Base-by-base conservation (phyloP, 2,329 filamentous ascomycete species). In the Stachybotrys elegans region DNA sequence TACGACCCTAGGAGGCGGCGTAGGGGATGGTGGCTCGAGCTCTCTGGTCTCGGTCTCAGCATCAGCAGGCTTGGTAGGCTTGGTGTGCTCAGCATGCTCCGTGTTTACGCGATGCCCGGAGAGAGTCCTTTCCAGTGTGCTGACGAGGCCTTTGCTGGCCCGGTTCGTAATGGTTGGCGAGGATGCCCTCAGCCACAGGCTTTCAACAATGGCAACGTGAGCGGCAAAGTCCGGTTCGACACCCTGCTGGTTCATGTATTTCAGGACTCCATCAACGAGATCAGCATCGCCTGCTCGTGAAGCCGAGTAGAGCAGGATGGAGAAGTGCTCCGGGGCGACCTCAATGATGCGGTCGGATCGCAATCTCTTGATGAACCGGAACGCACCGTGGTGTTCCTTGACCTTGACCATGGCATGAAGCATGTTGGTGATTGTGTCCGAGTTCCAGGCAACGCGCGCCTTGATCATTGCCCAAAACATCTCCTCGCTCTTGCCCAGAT, bases 231-330 rank as follows among this genome's bases (percentile, higher is more conserved):
- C 69, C 34, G 69, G 55, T 5, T 65, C 61, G 39, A 73, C 59
- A 11, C 69, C 64, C 20, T 63, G 60, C 32, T 67, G 55, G 37
- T 65, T 54, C 64, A 80, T 71, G 38, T 73, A 57, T 13, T 58
- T 51, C 48, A 69, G 60, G 27, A 77, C 63, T 17, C 62, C 60
- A 35, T 67, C 58, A 3, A 71, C 68, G 23, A 71, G 52, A n/a
- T 53, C 51, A 4, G 68, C 62, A 46, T 79, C 69, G 6, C 66
- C 64, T 6, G 60, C 70, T 19, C 67, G 65, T 36, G 77, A 62
- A 47, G 76, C 73, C 17, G 70, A 71, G 14, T 68, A 62, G 71
- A 80, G 77, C 42, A 81, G 69, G 21, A 74, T 67, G 22, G 71
- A 59, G 52, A 73, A 80, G 54, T 81, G 77, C 17, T 72, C 65